Percentiles rank a stretch among this genome's conserved stretches.
These are phyloP conservation scores for Petrea volubilis DNA, from an alignment of 257 asterid genomes.

Conservation along the genomic window DNA sequence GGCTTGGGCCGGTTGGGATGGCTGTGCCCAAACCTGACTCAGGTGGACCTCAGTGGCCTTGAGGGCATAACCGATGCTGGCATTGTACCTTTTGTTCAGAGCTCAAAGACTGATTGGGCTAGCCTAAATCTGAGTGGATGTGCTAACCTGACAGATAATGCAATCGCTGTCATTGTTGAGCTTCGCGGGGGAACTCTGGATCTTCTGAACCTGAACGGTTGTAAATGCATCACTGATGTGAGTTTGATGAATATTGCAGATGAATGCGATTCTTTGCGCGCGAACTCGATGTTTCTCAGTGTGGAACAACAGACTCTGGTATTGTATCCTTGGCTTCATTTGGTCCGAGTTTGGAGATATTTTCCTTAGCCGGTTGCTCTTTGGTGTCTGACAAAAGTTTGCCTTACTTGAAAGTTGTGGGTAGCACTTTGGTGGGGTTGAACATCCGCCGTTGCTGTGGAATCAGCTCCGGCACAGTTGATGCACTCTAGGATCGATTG, in stretches of 20 bases:
- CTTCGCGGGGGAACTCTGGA: conserved; percentile 69
- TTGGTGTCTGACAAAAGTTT: conserved; percentile 51
- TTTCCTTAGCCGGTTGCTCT: conserved; percentile 59
- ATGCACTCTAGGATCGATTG: conserved; percentile 56
- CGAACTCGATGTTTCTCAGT: conserved; percentile 69
- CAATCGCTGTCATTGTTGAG: conserved; percentile 47
- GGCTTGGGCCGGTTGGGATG: conserved; percentile 50
- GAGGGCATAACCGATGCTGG: conserved; percentile 61
- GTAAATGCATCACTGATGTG: conserved; percentile 54
- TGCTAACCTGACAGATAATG: conserved; percentile 60
- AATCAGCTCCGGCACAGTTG: conserved; percentile 39
- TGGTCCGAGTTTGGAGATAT: conserved; percentile 46
- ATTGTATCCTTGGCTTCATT: conserved; percentile 49
- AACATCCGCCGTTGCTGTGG: conserved; percentile 66
- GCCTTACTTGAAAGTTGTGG: conserved; percentile 49
- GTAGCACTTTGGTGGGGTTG: conserved; percentile 54
- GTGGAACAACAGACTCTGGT: conserved; percentile 62
- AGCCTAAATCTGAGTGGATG: conserved; percentile 69
- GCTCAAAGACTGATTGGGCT: conserved; percentile 51
- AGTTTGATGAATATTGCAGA: conserved; percentile 58
- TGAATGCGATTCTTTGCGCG: conserved; percentile 47
- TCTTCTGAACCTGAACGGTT: conserved; percentile 64
- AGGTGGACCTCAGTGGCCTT: conserved; percentile 53
- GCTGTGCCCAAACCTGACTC: conserved; percentile 61
- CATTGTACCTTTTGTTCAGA: conserved; percentile 50